Evolutionary conservation across 2,329 filamentous ascomycete species (phyloP).

Genomic region (Diplodia seriata): DNA sequence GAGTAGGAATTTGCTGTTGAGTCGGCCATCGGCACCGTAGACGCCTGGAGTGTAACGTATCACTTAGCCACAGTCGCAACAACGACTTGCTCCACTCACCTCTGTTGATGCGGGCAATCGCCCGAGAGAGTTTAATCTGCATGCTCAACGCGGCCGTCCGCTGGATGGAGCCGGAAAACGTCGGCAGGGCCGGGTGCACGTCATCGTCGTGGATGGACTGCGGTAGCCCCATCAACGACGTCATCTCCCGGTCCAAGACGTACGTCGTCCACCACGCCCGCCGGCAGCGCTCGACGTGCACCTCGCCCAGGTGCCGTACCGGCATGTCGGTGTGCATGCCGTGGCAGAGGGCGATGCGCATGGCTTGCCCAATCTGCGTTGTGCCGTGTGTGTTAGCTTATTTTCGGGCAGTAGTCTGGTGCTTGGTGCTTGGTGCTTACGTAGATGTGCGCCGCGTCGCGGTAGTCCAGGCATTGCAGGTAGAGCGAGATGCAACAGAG

Average conservation of each 20-base stretch:
- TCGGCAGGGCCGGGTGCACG: conserved; percentile 56
- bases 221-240: conserved; percentile 61
- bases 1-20: conserved; percentile 47
- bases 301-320: conserved; percentile 50
- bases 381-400: background rate
- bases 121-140: conserved; percentile 56
- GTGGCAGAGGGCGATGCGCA: conserved; percentile 57
- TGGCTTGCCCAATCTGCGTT: conserved; percentile 58
- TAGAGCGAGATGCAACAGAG: conserved; percentile 61
- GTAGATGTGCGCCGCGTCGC: conserved; percentile 55
- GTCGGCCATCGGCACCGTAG: conserved; percentile 50
- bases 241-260: conserved; percentile 61
- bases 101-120: conserved; percentile 54
- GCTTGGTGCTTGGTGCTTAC: conserved; percentile 43
- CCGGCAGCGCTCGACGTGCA: conserved; percentile 55
- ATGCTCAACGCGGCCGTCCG: conserved; percentile 52
- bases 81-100: conserved; percentile 44
- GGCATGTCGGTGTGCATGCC: conserved; percentile 63
- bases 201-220: conserved; percentile 60
- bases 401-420: no score
- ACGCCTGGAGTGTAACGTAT: conserved; percentile 44
- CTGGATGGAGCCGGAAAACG: conserved; percentile 50
- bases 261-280: conserved; percentile 64
- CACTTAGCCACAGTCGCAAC: background rate
- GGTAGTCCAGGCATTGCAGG: conserved; percentile 59